Conservation (phyloP, 352 stramenopile genomes). For the Phytophthora pseudosyringae region DNA sequence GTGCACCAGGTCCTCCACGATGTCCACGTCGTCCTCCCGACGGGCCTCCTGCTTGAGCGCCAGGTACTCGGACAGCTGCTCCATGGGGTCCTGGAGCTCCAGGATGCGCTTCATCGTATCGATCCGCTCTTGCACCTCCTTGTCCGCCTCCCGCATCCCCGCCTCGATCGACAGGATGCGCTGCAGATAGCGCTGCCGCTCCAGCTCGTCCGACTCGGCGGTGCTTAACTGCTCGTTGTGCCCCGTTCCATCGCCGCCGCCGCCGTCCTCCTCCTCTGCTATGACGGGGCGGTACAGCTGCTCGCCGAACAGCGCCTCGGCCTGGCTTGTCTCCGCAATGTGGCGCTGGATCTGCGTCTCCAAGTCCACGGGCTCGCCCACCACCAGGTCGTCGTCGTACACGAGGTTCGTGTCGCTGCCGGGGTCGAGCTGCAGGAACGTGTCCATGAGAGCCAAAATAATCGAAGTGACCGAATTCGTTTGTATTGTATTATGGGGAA, state of each 20-base stretch:
- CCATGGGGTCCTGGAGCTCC: constrained; percentile 54
- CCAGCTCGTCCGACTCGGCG: constrained; percentile 31
- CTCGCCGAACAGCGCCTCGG: constrained; percentile 22
- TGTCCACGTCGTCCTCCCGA: constrained; percentile 35
- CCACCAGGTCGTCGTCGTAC: constrained; percentile 62
- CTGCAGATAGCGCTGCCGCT: constrained; percentile 54
- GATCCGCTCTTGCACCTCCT: constrained; percentile 49
- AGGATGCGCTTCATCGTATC: constrained; percentile 65
- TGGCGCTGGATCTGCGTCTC: constrained; percentile 45
- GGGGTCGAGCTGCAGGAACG: constrained; percentile 64
- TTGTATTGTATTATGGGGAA: too few relatives aligned
- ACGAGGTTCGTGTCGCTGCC: constrained; percentile 50
- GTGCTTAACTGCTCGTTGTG: constrained; percentile 6
- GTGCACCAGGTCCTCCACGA: constrained; percentile 60
- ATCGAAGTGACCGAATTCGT: too few relatives aligned
- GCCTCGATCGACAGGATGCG: constrained; percentile 45
- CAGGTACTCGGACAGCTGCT: constrained; percentile 73
- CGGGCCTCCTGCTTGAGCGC: constrained; percentile 51
- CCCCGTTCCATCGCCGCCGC: not conserved
- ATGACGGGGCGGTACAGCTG: constrained; percentile 30
- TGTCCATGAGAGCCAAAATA: constrained; percentile 44
- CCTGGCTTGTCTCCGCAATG: constrained; percentile 22
- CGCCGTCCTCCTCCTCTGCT: not conserved
- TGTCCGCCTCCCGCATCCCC: constrained; percentile 44
- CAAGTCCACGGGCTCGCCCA: constrained; percentile 33